Base-by-base conservation (phyloP, 202 grass and related monocot species). In the Elaeis oleifera region DNA sequence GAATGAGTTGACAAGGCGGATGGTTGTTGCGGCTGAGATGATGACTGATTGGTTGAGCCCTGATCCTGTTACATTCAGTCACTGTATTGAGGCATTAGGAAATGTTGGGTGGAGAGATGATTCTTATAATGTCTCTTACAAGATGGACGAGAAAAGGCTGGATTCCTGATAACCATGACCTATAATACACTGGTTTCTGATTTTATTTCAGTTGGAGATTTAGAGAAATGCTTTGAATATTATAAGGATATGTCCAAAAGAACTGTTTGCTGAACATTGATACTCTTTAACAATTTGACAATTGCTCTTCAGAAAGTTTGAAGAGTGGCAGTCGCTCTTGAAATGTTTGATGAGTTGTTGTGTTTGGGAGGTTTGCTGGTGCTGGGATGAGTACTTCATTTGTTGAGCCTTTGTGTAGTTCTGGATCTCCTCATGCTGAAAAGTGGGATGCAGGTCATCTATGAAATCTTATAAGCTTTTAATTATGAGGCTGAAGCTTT, bases 391-490 rank as follows among this genome's bases (percentile, higher is more conserved):
- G 88, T 74, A 96, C 90, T 9, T 82, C 36, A 48, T 80, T 90
- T 65, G 79, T 96, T 17, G 64, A 78, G 59, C 78, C 78, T 36
- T 54, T 96, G 9, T 90, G 81, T 56, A 90, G 76, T 32, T 96
- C 80, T 64, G 90, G 90, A 3, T 84, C 86, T 22, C 86, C 90
- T 39, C 86, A 90, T 31, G 90, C 86, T 56, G 83, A 78, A 90
- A 85, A 76, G 78, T 53, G 58, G 83, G 90, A 17, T 90, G 90
- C 78, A 64, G 24, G 32, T 71, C 90, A 68, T 90, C 90, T 29
- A 49, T 88, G 53, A 96, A 90, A 85, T 74, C 84, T 25, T 96
- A 85, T 54, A 96, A 96, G 75, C 78, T 96, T 73, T 71, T 96
- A 54, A 76, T 96, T 1, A 74, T 73, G 75, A 96, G 86, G 67